Evolutionary conservation across 2,329 filamentous ascomycete species (phyloP), one percentile per base, ranked within the genome.

Genomic region (Orbilia blumenaviensis): DNA sequence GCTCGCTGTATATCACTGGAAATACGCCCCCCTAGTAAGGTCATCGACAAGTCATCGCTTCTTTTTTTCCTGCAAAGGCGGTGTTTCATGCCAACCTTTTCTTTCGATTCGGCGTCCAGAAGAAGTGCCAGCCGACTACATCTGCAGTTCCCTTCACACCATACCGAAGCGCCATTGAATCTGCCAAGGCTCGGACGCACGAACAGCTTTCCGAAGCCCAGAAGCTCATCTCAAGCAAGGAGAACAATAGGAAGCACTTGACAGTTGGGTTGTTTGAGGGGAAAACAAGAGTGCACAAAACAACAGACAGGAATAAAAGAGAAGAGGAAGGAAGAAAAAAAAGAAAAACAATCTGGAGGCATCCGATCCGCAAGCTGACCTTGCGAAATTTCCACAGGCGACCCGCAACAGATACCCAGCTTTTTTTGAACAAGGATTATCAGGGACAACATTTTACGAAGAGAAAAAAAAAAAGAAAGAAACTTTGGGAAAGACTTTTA

Each of bases 391-490:
- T 76, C 72, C 64, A 75, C 71, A 68, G 71, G 62, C 62, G 69
- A 74, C 63, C 62, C 54, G 69, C 62, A 62, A 74, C 71, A 75
- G 52, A 23, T 56, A 60, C 71, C 69, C 71, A 68, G 21, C 63
- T 68, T 68, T 61, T 75, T 75, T 75, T 27, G 46, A 62, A 68
- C 71, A 52, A 69, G 72, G 72, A 76, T 76, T 69, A 69, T 76
- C 72, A 76, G 72, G 72, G 72, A 76, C 72, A 76, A 52, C 72
- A 64, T 76, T 75, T 63, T 66, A 54, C 54, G 16, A 27, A 52
- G n/a, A n/a, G n/a, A n/a, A n/a, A n/a, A n/a, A n/a, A n/a, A n/a
- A n/a, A n/a, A n/a, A n/a, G n/a, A n/a, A n/a, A n/a, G n/a, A 32
- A 41, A 21, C 38, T 44, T 64, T 46, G 58, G 61, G 41, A 41